Percentiles rank a stretch among this genome's conserved stretches.
Evolutionary conservation across 352 stramenopile species (phyloP).

Genomic region (Peronospora tabacina): DNA sequence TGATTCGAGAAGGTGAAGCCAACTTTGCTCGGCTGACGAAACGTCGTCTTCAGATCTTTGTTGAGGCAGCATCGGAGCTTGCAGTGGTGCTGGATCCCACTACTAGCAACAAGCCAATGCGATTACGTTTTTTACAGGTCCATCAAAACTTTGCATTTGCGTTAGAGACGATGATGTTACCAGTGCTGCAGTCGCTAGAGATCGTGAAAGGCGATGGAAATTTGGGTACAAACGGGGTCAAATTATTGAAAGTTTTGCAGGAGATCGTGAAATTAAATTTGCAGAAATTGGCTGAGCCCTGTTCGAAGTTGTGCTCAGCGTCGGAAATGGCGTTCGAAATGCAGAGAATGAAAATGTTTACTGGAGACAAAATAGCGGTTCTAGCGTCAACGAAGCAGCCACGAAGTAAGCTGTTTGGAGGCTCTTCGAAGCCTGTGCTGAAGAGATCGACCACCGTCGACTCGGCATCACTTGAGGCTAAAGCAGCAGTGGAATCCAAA

Average conservation of each 20-base stretch:
- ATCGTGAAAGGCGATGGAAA: constrained; percentile 34
- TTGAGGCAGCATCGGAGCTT: constrained; percentile 53
- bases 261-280: constrained; percentile 36
- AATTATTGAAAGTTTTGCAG: constrained; percentile 35
- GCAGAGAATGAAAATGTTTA: constrained; percentile 42
- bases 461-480: constrained; percentile 23
- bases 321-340: constrained; percentile 48
- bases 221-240: constrained; percentile 39
- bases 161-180: constrained; percentile 52
- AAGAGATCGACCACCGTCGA: constrained; percentile 26
- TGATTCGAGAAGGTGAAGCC: constrained; percentile 72
- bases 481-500: constrained; percentile 17
- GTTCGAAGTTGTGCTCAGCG: constrained; percentile 33
- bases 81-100: constrained; percentile 29
- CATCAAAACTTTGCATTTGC: constrained; percentile 66
- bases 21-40: constrained; percentile 69
- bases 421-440: constrained; percentile 10
- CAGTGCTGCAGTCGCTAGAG: constrained; percentile 50
- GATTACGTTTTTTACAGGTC: constrained; percentile 51
- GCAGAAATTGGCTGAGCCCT: constrained; percentile 28
- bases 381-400: constrained; percentile 1
- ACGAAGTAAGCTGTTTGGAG: constrained; percentile 20
- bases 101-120: constrained; percentile 15
- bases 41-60: constrained; percentile 58
- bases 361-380: constrained; percentile 5